Base-by-base conservation (phyloP, 805 yeast genomes). In the Diddensiella transvaalensis region DNA sequence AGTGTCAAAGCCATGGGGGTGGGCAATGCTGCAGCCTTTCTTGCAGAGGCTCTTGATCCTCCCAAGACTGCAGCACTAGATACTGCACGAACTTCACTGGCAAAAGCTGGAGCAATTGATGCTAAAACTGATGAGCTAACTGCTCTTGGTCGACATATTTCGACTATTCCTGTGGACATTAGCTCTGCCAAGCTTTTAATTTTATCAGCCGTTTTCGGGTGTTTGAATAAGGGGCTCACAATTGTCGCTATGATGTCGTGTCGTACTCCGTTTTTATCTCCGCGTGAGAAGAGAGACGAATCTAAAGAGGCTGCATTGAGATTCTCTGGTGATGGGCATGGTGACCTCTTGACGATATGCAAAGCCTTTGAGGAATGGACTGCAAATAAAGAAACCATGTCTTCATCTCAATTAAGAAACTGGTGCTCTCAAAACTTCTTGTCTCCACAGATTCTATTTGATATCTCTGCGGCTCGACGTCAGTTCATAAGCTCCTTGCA, bases 1-100 rank as follows among this genome's bases (percentile, higher is more conserved):
- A 80, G 83, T 41, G 95, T 90, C 13, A 89, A 89, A 63, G 76
- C 96, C 0, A 88, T 93, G 93, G 96, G 95, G 0, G 76, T 91
- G 22, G 69, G 72, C 2, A 74, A 85, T 55, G 96, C 89, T 0
- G 74, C 73, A 48, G 74, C 70, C 19, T 93, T 91, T 59, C 72
- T 91, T 53, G 70, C 76, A 13, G 73, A 75, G 26, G 96, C 96
- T 0, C 66, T 93, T 42, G 97, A 90, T 63, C 83, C 95, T 0
- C 98, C 98, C 0, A 74, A 76, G 21, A 63, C 60, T 8, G 64
- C 64, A 2, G 73, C 83, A 4, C 61, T 85, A n/a, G 66, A 64
- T 0, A 71, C 71, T 26, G 83, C 91, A 0, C 68, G 68, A 42
- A 62, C 70, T 23, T 68, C 73, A 44, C 71, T 91, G 55, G 71